A percentile compares a stretch with the other conserved stretches of the same genome.
Conservation (phyloP, 768 basidiomycete genomes). For the Daedaleopsis nitida region DNA sequence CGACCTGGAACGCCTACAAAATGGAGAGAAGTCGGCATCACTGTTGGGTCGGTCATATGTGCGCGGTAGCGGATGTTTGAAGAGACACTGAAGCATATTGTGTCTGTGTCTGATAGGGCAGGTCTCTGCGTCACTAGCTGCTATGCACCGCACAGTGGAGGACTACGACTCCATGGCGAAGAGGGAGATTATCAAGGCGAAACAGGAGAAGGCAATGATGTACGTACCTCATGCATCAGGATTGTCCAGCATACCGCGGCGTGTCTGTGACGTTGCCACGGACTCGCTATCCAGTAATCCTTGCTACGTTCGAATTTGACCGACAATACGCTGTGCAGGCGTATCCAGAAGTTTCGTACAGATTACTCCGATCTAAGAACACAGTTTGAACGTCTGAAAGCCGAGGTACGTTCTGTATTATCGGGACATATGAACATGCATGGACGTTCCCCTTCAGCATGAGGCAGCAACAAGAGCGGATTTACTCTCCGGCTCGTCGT, state of each 20-base stretch:
- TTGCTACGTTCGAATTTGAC: neutral
- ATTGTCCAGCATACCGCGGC: neutral
- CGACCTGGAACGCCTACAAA: constrained; percentile 81
- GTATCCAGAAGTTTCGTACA: constrained; percentile 87
- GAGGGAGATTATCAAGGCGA: constrained; percentile 93
- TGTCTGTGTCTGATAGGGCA: constrained; percentile 59
- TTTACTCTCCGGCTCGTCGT: constrained; percentile 53
- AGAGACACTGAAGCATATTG: neutral
- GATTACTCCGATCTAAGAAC: constrained; percentile 83
- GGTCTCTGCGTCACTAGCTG: constrained; percentile 96
- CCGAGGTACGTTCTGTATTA: constrained; percentile 44
- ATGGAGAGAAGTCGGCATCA: constrained; percentile 79
- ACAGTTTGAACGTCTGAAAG: constrained; percentile 82
- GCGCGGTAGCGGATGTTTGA: neutral
- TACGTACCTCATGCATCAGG: constrained; percentile 37
- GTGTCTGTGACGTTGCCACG: too few relatives aligned
- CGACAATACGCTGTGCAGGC: constrained; percentile 47
- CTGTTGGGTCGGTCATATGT: constrained; percentile 67
- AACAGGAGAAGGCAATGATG: constrained; percentile 96
- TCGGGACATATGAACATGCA: neutral
- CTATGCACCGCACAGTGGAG: constrained; percentile 91
- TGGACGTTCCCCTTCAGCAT: constrained; percentile 43
- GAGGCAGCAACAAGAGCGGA: constrained; percentile 62
- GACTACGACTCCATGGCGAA: constrained; percentile 98
- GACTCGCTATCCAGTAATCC: too few relatives aligned